Evolutionary conservation across 2,329 filamentous ascomycete species (phyloP), one percentile per base, ranked within the genome.

Genomic region (Didymella segeticola): DNA sequence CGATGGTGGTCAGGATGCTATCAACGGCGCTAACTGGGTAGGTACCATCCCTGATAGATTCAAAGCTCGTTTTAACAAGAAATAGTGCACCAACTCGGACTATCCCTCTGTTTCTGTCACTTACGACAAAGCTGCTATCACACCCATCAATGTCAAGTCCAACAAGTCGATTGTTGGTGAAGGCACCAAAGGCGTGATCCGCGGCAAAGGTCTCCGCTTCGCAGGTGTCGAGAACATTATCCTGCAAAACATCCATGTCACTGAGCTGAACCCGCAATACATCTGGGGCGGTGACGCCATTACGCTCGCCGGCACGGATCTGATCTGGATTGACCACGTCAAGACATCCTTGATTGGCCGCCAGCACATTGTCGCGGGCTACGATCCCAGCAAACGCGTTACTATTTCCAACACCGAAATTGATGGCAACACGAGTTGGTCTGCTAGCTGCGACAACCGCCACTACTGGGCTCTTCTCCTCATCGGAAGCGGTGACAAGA

Each of bases 1-100:
- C 30, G 83, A 82, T 25, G 80, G 69, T 15, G 83, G 84, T 70
- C 84, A 87, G 75, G 61, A 78, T 33, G 81, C 84, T 57, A 85
- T 87, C 66, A 83, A 86, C 75, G 71, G 81, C 70, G 33, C 61
- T 42, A 41, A 61, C 43, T 60, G 65, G 60, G 49, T 53, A 47
- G 27, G 43, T 41, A 56, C 11, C 23, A 34, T 20, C 22, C 19
- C 7, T 5, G 2, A 17, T 5, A 33, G 2, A 20, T 7, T 15
- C 2, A 36, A 5, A n/a, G 3, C n/a, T 9, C 7, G n/a, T 9
- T 20, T 29, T 53, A 14, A 53, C 12, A 27, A 5, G 5, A 10
- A 10, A 20, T 8, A 53, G 52, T 58, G 45, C 46, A 61, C 61
- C 31, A 66, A 48, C 45, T 56, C 39, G 9, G 33, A 43, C 33